Evolutionary conservation across 1,284 basidiomycete genomes (phyloP), one percentile per base, ranked within the genome.

Genomic region (Peniophora sp.): DNA sequence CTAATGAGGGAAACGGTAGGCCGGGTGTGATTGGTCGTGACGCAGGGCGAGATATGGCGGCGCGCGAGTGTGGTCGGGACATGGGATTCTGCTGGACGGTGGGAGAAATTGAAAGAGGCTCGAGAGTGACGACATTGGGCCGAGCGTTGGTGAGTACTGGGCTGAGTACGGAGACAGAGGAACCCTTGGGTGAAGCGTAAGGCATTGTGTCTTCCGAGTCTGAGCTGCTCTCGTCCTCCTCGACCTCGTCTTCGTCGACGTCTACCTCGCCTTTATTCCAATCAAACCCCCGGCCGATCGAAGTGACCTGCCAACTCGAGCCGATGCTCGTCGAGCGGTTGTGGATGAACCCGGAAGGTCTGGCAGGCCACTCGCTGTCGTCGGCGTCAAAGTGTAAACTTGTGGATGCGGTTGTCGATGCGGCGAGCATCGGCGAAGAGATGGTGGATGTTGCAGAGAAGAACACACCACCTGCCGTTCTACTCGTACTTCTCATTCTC

Each of bases 231-330:
- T 49, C 53, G 35, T 55, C 56, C 41, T 36, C 44, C 19, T 57
- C 38, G 8, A 20, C 19, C 38, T 6, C 6, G 38, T 41, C 59
- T 20, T 69, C 44, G 23, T 45, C 44, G 39, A 17, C 39, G n/a
- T 17, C 69, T 32, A 70, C 63, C 44, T 68, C 59, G 25, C 62
- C 68, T 54, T 72, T 67, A 43, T 72, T 73, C 85, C 87, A 90
- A 65, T 86, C 73, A 63, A 88, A 89, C n/a, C 88, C 88, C 48
- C 85, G 77, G 19, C 88, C 88, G 45, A 90, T 81, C 34, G 80
- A 86, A 9, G 87, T 89, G 56, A 91, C 86, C 3, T 83, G 83
- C 83, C 85, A 91, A 65, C 86, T 89, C 53, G 77, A 78, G 24
- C 81, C 79, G 44, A 84, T 78, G 57, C 83, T 85, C 35, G 83